These are phyloP conservation scores for Russula vinacea DNA, from an alignment of 768 basidiomycete species.

Conservation along the genomic window DNA sequence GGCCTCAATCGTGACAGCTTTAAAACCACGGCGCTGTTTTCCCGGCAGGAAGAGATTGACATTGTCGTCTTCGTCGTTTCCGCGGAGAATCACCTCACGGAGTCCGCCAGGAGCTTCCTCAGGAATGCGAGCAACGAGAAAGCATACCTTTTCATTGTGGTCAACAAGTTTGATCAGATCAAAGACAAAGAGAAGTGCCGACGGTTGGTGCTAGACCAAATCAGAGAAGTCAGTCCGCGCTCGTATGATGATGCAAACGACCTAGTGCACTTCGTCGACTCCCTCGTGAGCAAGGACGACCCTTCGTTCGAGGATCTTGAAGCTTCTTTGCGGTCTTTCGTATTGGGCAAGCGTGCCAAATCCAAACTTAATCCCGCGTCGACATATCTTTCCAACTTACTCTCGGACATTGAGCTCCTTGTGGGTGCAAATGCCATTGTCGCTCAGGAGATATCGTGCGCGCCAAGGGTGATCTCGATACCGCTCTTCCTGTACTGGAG, in stretches of 20 bases:
- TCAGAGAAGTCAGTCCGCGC: slow-evolving; percentile 85
- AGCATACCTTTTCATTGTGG: slow-evolving; percentile 96
- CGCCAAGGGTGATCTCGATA: slow-evolving; percentile 66
- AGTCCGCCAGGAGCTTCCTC: slow-evolving; percentile 93
- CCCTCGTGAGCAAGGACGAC: slow-evolving; percentile 66
- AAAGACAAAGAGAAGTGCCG: slow-evolving; percentile 92
- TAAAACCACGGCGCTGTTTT: slow-evolving; percentile 92
- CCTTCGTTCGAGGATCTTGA: slow-evolving; percentile 86
- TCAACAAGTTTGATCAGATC: slow-evolving; percentile 97
- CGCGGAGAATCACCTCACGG: slow-evolving; percentile 97
- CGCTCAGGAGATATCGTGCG: slow-evolving; percentile 69
- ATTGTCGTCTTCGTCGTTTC: slow-evolving; percentile 98
- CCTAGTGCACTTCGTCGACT: slow-evolving; percentile 98
- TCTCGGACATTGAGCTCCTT: slow-evolving; percentile 85
- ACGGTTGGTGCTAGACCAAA: slow-evolving; percentile 86
- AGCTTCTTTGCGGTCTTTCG: slow-evolving; percentile 86
- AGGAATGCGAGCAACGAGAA: slow-evolving; percentile 93
- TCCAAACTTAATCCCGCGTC: slow-evolving; percentile 93
- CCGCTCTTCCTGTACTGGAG: slow-evolving; percentile 78
- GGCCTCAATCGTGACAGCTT: slow-evolving; percentile 94
- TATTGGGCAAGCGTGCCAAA: slow-evolving; percentile 92
- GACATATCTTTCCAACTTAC: slow-evolving; percentile 87
- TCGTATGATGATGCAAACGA: slow-evolving; percentile 90
- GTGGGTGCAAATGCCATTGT: slow-evolving; percentile 82
- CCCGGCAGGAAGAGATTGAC: slow-evolving; percentile 96